Base-by-base conservation (phyloP, 2,329 filamentous ascomycete species). In the Scedosporium dehoogii region DNA sequence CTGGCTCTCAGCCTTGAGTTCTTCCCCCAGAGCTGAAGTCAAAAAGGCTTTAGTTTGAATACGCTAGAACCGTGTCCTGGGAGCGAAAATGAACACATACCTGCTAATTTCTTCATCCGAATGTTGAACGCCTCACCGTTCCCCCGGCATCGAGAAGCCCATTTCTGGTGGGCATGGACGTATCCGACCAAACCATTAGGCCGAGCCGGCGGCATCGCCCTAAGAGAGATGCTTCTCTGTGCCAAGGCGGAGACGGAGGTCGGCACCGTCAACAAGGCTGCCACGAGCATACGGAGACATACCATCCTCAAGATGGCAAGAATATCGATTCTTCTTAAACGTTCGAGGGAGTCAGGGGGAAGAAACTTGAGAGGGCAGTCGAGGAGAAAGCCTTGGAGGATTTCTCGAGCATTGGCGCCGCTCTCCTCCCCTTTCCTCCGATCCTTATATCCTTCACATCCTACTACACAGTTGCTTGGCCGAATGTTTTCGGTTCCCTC, bases 1-100 rank as follows among this genome's bases (percentile, higher is more conserved):
- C 58, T 67, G 64, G 16, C 66, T 65, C 63, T 67, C 64, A 57
- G 58, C 62, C 64, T 67, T 66, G 62, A 68, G 64, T 51, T 70
- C 64, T 18, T 68, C 66, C 16, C 58, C 62, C 41, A 58, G 14
- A 18, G 7, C 51, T 55, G 23, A 18, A 25, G 2, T 12, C 16
- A 27, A 7, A 21, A 18, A 48, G 33, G 33, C 2, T 12, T 38
- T 38, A 38, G 33, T 6, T 3, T 6, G 33, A 38, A 38, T 12
- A 38, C 33, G 33, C 2, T 3, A 10, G 33, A 38, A 3, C 3
- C 10, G 33, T 10, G 33, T 21, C 29, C 6, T 23, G 44, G 44
- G 1, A 14, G 21, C 1, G 7, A 25, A 25, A 21, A 6, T 4
- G 21, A 21, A 53, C 48, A 53, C 51, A 29, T 55, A 55, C 51